Conservation (phyloP, 306 rosid genomes). For the Sesbania bispinosa region DNA sequence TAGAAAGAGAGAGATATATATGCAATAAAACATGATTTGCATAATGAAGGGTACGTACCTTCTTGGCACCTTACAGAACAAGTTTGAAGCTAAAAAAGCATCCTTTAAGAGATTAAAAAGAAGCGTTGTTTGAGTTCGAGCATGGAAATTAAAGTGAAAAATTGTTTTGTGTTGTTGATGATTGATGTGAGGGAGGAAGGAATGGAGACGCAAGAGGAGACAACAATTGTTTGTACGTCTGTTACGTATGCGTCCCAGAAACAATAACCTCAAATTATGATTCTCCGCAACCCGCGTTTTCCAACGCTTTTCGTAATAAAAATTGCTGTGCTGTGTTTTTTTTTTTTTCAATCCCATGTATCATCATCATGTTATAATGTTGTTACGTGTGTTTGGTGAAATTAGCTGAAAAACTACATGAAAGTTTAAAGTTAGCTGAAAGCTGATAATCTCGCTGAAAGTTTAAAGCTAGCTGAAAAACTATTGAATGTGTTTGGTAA, state of each 20-base stretch:
- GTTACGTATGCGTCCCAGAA: slow-evolving; percentile 33
- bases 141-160: not conserved
- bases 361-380: no score
- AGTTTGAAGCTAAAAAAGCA: slow-evolving; percentile 8
- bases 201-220: no score
- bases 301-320: not conserved
- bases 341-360: no score
- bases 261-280: slow-evolving; percentile 12
- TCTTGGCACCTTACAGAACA: slow-evolving; percentile 38
- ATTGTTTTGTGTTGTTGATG: not conserved
- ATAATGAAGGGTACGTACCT: not conserved
- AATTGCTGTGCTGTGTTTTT: not conserved
- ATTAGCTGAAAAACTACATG: no score
- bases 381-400: no score
- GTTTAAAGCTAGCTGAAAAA: no score
- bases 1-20: no score
- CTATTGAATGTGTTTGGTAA: no score
- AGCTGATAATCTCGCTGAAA: no score
- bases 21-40: no score
- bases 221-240: no score
- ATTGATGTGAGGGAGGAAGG: slow-evolving; percentile 11
- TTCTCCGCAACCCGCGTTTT: slow-evolving; percentile 34
- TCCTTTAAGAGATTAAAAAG: not conserved
- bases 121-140: not conserved
- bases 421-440: no score